Evolutionary conservation across 768 basidiomycete genomes (phyloP), one percentile per base, ranked within the genome.

Genomic region (Boletus vinaceobasis): DNA sequence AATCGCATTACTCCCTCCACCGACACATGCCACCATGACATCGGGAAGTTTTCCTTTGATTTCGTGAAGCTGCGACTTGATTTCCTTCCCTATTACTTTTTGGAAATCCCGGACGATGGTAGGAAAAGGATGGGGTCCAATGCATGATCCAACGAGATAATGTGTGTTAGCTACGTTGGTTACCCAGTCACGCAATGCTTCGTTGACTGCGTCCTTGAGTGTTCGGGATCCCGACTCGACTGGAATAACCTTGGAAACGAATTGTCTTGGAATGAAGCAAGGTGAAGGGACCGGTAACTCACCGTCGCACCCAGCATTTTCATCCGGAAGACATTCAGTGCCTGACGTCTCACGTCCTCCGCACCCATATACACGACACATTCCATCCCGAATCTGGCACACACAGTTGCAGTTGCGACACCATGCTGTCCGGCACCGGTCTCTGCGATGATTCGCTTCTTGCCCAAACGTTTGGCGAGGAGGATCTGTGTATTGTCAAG

Each of bases 51-150:
- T 97, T 21, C 90, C 89, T 43, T 78, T 79, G 42, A 71, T 74
- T 49, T 82, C 86, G 49, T 81, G 71, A 58, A 98, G 70, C 71
- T 98, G 97, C 17, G 74, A 74, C 73, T 93, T 98, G 75, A 98
- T 97, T 74, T 99, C 97, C 67, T 87, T 77, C 3, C 96, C 88
- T 61, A 99, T 99, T 36, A 98, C 83, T 60, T 87, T 86, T 69
- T 99, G 97, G 82, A 95, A 98, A 72, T 99, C 97, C 44, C 97
- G 88, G 40, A 99, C 97, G 55, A 99, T 92, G 21, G 97, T 98
- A 2, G 97, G 97, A 85, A 99, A 98, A 2, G 97, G 97, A 71
- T 98, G 95, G 4, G 97, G 97, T 15, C 97, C 97, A 60, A 99
- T 98, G 40, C 86, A 93, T 15, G 95, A 98, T 31, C 97, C 97